Base-by-base conservation (phyloP, 129 eudicot genomes). In the Centaurea solstitialis region DNA sequence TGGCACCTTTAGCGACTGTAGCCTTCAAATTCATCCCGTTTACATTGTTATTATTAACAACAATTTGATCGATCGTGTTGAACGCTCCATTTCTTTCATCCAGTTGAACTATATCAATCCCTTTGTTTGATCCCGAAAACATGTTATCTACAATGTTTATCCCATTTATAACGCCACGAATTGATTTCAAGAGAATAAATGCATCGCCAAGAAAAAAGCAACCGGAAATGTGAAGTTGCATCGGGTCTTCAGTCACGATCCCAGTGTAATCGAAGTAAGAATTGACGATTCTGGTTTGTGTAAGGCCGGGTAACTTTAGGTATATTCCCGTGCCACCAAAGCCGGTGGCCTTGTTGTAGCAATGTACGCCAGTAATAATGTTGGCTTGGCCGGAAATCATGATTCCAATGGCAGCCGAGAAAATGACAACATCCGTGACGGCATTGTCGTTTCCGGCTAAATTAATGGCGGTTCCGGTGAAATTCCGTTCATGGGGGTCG, bases 151-250 rank as follows among this genome's bases (percentile, higher is more conserved):
- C 99, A 21, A 95, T 88, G 20, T 86, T 89, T 0, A 95, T 84
- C 10, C 99, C 99, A 1, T 80, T 87, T 0, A 74, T 88, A 7
- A 82, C 79, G 0, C 99, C 99, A 9, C 72, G 86, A 0, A 92
- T 68, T 8, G 98, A 95, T 75, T 88, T 95, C 59, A 95, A 71
- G 4, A 86, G 4, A 69, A 95, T 68, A 53, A 50, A 86, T 1
- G 97, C 99, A 20, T 93, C 99, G 12, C 99, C 99, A 0, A 95
- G 86, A 75, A 95, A 95, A 57, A 95, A 95, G 72, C 89, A 82
- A 28, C 86, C 87, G 3, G 99, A 68, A 21, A 92, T 83, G 37
- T 83, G 83, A 65, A 93, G 92, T 74, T 95, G 99, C 7, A 95
- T 93, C 0, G 99, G 99, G 38, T 95, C 99, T 72, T 95, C 99